These are phyloP conservation scores for Ziziphus jujuba DNA, from an alignment of 306 rosid species.

Conservation along the genomic window DNA sequence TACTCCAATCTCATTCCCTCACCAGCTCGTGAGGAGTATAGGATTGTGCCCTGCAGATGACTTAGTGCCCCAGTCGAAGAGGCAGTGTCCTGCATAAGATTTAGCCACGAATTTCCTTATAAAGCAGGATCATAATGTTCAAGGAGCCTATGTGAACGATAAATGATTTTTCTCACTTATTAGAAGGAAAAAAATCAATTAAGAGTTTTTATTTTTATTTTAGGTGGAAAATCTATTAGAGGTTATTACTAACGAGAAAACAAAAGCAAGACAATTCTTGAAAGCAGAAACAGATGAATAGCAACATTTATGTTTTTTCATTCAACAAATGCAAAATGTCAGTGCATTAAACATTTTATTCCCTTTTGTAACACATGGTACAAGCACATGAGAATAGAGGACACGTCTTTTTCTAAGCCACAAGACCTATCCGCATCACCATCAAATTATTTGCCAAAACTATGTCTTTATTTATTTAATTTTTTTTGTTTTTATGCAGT, in stretches of 20 bases:
- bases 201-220: too few relatives aligned
- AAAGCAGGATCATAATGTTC: neutral
- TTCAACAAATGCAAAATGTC: neutral
- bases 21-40: constrained; percentile 69
- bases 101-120: neutral
- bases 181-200: neutral
- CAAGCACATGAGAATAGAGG: neutral
- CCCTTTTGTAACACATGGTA: neutral
- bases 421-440: too few relatives aligned
- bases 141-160: neutral
- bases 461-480: too few relatives aligned
- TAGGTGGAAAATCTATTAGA: too few relatives aligned
- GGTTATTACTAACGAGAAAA: neutral
- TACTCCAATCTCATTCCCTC: constrained; percentile 96
- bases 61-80: constrained; percentile 67
- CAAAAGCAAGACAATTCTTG: too few relatives aligned
- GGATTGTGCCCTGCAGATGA: constrained; percentile 79
- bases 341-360: neutral
- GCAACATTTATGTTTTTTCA: too few relatives aligned
- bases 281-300: too few relatives aligned
- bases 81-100: constrained; percentile 55
- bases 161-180: neutral
- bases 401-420: too few relatives aligned
- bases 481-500: too few relatives aligned
- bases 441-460: too few relatives aligned